Conservation (phyloP, 176 grass and related monocot species). For the Bothriochloa decipiens region DNA sequence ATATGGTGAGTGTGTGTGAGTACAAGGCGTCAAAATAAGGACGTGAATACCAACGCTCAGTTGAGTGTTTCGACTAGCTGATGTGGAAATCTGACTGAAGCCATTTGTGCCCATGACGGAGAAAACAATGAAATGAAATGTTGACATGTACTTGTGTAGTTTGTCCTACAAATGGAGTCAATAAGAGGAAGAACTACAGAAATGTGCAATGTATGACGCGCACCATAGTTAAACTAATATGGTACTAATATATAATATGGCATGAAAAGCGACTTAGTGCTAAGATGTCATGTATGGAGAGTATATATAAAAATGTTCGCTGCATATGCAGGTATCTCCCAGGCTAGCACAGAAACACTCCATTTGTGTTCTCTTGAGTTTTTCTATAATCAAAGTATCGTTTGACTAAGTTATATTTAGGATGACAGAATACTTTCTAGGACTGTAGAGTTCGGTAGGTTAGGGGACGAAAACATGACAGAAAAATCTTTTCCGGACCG, state of each 20-base stretch:
- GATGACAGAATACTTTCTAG: not conserved
- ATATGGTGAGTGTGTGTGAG: not conserved
- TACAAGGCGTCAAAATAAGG: conserved; percentile 11
- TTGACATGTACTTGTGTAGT: not conserved
- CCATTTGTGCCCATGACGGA: conserved; percentile 4
- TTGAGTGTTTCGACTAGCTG: conserved; percentile 24
- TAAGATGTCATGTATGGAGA: not conserved
- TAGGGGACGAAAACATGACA: too few species aligned
- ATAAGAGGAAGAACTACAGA: not conserved
- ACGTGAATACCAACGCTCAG: conserved; percentile 22
- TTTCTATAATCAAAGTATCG: not conserved
- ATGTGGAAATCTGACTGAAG: conserved; percentile 18
- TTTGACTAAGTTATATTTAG: not conserved
- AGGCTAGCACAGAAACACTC: not conserved
- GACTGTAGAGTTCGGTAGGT: too few species aligned
- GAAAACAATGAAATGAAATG: not conserved
- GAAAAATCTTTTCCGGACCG: too few species aligned
- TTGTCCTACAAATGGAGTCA: not conserved
- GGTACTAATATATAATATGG: not conserved
- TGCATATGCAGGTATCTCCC: not conserved
- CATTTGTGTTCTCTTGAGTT: not conserved
- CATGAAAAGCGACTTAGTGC: not conserved
- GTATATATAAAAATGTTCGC: not conserved
- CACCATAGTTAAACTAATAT: not conserved
- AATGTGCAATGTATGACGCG: not conserved